Base-by-base conservation (phyloP, 2,329 filamentous ascomycete species). In the Colletotrichum sublineola region DNA sequence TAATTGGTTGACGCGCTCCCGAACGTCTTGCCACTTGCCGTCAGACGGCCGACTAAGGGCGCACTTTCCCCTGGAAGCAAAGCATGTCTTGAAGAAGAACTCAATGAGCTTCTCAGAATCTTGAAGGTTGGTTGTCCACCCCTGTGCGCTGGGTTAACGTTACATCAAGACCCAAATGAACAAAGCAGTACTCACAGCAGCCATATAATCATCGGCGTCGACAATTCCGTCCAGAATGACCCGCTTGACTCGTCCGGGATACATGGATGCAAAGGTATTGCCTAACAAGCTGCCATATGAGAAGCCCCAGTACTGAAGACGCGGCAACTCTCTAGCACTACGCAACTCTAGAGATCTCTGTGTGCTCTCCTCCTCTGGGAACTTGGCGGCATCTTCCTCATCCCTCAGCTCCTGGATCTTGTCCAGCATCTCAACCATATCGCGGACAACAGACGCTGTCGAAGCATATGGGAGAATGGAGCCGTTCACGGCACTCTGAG, bases 231-330 rank as follows among this genome's bases (percentile, higher is more conserved):
- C 84, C 2, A 85, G 77, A 4, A 86, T 78, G 64, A 87, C 76
- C 18, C 84, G 80, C 0, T 80, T 84, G 11, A 87, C 75, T 3
- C 81, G 77, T 0, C 75, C 80, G 0, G 81, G 80, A 44, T 79
- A 82, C 78, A 82, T 77, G 40, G 80, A 79, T 2, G 80, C 79
- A 73, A 82, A 81, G 40, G 79, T 79, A 53, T 81, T 81, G 1
- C 81, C 81, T 0, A 82, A 76, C 0, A 80, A 24, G 2, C 80
- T 81, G 20, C 81, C 80, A 24, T 89, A 89, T 7, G 85, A 87
- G 64, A 88, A 83, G 0, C 87, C 86, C 79, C 85, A 83, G 74
- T 87, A 89, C 75, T 84, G 84, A 40, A 88, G 74, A 15, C 78
- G 74, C 4, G 77, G 68, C 3, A 73, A 63, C 1, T 75, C 58